These are phyloP conservation scores for Beauveria varroae DNA, from an alignment of 2,329 filamentous ascomycete species.

Conservation along the genomic window DNA sequence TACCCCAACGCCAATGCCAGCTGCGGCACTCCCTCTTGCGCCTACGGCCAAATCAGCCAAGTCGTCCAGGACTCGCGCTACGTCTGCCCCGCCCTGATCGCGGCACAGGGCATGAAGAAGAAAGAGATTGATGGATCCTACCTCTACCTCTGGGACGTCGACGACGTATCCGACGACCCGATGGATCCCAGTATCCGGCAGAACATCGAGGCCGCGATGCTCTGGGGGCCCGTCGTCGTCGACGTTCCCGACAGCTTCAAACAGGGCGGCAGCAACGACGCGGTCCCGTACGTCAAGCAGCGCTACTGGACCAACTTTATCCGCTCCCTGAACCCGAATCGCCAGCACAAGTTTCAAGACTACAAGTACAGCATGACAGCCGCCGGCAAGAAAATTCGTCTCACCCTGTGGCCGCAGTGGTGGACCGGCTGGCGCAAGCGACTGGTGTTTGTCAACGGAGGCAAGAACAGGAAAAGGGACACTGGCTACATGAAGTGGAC, in stretches of 20 bases:
- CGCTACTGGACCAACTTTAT: conserved; percentile 73
- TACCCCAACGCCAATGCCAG: conserved; percentile 29
- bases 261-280: conserved; percentile 42
- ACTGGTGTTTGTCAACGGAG: background rate
- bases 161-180: conserved; percentile 45
- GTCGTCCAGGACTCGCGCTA: conserved; percentile 29
- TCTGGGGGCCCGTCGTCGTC: conserved; percentile 54
- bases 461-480: background rate
- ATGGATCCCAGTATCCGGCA: conserved; percentile 58
- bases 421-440: background rate
- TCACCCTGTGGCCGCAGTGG: background rate
- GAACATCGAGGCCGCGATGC: conserved; percentile 56
- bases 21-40: conserved; percentile 25
- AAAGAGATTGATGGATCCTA: conserved; percentile 39
- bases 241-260: conserved; percentile 47
- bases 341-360: background rate
- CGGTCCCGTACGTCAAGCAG: conserved; percentile 54
- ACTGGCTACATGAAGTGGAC: background rate
- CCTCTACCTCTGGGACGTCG: conserved; percentile 65
- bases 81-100: conserved; percentile 27
- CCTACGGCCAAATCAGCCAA: conserved; percentile 30
- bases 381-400: background rate
- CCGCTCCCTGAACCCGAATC: conserved; percentile 58
- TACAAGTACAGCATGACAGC: background rate
- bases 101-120: conserved; percentile 21